These are phyloP conservation scores for Hygrophorus pudorinus DNA, from an alignment of 768 basidiomycete genomes.

Conservation along the genomic window DNA sequence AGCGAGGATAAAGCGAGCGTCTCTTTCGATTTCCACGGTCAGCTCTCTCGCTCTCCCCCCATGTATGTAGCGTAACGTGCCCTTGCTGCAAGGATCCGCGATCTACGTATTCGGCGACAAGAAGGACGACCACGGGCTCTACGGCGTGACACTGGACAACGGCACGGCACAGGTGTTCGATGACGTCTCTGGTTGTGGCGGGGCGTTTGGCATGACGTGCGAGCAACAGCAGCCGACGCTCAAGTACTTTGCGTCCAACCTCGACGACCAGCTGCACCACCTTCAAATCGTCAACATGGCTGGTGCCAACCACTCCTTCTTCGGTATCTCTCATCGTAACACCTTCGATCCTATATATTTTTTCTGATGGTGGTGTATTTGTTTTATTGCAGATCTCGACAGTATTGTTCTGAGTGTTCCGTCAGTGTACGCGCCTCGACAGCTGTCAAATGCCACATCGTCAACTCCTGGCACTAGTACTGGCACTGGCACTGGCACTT, in stretches of 20 bases:
- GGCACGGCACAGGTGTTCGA: conserved; percentile 22
- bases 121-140: conserved; percentile 38
- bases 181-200: conserved; percentile 38
- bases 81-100: conserved; percentile 25
- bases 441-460: conserved; percentile 15
- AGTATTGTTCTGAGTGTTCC: conserved; percentile 34
- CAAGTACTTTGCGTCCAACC: conserved; percentile 32
- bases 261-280: conserved; percentile 26
- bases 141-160: conserved; percentile 30
- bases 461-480: too few relatives aligned
- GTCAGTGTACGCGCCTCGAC: conserved; percentile 28
- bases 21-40: conserved; percentile 32
- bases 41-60: neutral
- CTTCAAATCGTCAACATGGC: conserved; percentile 33
- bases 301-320: conserved; percentile 34
- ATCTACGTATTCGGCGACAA: conserved; percentile 39
- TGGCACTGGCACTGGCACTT: too few relatives aligned
- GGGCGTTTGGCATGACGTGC: conserved; percentile 33
- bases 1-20: conserved; percentile 29
- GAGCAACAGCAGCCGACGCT: conserved; percentile 36
- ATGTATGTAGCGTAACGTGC: neutral
- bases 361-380: too few relatives aligned
- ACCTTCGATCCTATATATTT: neutral
- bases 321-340: conserved; percentile 19
- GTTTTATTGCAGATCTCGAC: conserved; percentile 38